phyloP scores from a whole-genome alignment of 2,329 filamentous ascomycete genomes.

The Penicillium palitans region DNA sequence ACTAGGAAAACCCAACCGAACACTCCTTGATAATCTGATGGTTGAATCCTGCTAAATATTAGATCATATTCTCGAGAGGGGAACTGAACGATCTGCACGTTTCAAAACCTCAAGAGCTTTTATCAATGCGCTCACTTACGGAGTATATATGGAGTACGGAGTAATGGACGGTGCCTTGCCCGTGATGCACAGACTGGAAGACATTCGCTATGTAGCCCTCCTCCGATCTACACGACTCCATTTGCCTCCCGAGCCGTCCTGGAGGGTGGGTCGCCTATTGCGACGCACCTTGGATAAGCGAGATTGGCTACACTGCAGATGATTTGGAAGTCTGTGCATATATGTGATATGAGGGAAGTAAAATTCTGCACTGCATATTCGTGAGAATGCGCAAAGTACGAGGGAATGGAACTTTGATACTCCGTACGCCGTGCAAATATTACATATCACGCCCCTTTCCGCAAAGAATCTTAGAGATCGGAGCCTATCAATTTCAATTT shows the following conservation, averaged over 20 bases:
- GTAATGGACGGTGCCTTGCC: neutral
- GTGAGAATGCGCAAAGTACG: neutral
- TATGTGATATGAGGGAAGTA: neutral
- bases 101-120: neutral
- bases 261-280: neutral
- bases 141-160: neutral
- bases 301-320: constrained; percentile 5
- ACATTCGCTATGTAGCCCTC: neutral
- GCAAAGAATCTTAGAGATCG: neutral
- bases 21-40: neutral
- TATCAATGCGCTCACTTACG: neutral
- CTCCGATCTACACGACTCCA: constrained; percentile 1
- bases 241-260: constrained; percentile 16
- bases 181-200: neutral
- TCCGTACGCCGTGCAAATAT: neutral
- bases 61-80: neutral
- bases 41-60: neutral
- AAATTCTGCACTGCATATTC: neutral
- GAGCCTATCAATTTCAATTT: neutral
- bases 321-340: neutral
- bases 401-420: neutral
- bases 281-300: constrained; percentile 11
- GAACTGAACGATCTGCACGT: neutral
- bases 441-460: neutral
- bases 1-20: neutral